A percentile compares a stretch with the other conserved stretches of the same genome.
These are phyloP conservation scores for Passalora sequoiae DNA, from an alignment of 2,329 filamentous ascomycete species.

Conservation along the genomic window DNA sequence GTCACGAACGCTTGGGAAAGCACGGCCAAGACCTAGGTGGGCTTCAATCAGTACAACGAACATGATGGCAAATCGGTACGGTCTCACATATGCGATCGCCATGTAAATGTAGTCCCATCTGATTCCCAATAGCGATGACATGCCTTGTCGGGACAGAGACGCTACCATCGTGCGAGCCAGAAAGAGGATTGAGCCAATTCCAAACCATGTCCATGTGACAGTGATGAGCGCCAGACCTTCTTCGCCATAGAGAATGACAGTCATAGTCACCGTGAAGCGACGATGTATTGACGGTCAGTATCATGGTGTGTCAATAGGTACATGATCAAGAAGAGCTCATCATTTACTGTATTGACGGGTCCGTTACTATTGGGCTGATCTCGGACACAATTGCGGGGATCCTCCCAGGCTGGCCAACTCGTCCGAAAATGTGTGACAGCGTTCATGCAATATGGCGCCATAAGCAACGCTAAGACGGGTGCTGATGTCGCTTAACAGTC, in stretches of 20 bases:
- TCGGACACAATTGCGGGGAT: no score
- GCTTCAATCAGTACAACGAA: not conserved
- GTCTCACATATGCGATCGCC: slow-evolving; percentile 8
- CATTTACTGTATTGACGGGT: no score
- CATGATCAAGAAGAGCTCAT: no score
- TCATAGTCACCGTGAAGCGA: not conserved
- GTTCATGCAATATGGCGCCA: no score
- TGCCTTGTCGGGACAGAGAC: slow-evolving; percentile 3
- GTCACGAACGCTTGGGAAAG: not conserved
- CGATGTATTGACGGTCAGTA: no score
- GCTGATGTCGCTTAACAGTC: no score
- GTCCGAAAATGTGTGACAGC: no score
- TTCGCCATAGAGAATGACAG: slow-evolving; percentile 10
- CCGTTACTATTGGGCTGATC: no score
- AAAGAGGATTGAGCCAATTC: slow-evolving; percentile 11
- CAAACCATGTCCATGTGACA: slow-evolving; percentile 16
- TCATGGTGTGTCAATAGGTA: no score
- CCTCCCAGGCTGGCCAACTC: no score
- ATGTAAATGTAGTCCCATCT: slow-evolving; percentile 15
- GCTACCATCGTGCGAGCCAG: slow-evolving; percentile 9
- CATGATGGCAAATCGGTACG: not conserved
- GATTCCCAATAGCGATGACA: slow-evolving; percentile 5
- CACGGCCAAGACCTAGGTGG: not conserved
- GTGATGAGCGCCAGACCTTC: slow-evolving; percentile 8
- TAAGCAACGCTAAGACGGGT: no score